phyloP scores from a whole-genome alignment of 2,329 filamentous ascomycete species.

The Xylaria sp. region DNA sequence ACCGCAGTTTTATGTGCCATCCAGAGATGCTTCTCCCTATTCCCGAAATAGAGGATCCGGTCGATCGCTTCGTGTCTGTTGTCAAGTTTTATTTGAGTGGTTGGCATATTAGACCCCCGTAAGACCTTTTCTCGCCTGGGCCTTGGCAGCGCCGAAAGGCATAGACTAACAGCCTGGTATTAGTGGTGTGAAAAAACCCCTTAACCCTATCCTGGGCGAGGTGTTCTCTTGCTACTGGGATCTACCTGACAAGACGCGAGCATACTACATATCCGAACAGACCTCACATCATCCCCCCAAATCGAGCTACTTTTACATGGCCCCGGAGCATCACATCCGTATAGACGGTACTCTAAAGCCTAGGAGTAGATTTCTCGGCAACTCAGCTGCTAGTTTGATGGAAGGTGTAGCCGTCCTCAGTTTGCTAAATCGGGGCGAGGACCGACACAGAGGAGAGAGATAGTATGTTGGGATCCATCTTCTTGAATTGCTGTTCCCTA shows the following conservation, averaged over 20 bases:
- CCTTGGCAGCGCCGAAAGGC: constrained; percentile 9
- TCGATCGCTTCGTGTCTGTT: constrained; percentile 88
- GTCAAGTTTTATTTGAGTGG: constrained; percentile 98
- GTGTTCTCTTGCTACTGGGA: constrained; percentile 97
- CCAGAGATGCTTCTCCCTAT: constrained; percentile 93
- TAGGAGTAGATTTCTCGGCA: constrained; percentile 91
- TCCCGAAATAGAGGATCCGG: constrained; percentile 83
- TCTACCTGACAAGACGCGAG: constrained; percentile 79
- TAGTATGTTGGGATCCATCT: constrained; percentile 67
- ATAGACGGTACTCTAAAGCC: constrained; percentile 97
- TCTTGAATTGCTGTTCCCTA: neutral
- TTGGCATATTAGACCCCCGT: constrained; percentile 99
- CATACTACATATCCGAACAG: constrained; percentile 97
- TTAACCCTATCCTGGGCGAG: constrained; percentile 96
- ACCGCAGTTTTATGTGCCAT: constrained; percentile 93
- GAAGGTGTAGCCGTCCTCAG: constrained; percentile 90
- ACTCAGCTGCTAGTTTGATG: constrained; percentile 98
- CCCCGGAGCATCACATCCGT: constrained; percentile 88
- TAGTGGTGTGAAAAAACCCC: constrained; percentile 95
- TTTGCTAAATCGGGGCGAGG: constrained; percentile 76
- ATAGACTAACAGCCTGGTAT: constrained; percentile 22
- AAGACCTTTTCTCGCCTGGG: constrained; percentile 49
- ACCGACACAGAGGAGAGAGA: constrained; percentile 73
- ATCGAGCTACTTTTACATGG: constrained; percentile 99
- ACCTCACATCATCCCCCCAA: constrained; percentile 98